A percentile compares a stretch with the other conserved stretches of the same genome.
phyloP scores from a whole-genome alignment of 2,329 filamentous ascomycete genomes.

The Aspergillus neoniger region DNA sequence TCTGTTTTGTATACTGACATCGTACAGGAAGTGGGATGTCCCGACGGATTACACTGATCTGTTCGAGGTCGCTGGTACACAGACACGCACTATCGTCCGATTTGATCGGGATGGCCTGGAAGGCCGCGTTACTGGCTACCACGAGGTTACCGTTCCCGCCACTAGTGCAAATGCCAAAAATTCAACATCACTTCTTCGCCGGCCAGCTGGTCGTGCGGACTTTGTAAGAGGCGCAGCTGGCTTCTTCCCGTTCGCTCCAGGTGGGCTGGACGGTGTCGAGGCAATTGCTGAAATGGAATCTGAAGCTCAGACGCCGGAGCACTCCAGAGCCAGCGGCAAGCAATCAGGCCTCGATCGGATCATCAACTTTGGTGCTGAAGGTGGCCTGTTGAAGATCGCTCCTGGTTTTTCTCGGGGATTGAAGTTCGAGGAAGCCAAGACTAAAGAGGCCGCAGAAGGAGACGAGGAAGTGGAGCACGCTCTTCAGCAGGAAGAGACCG shows the following conservation, averaged over 20 bases:
- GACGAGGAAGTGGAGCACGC: slow-evolving; percentile 70
- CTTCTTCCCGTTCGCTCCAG: slow-evolving; percentile 91
- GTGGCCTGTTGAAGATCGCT: slow-evolving; percentile 75
- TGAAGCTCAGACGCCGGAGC: slow-evolving; percentile 60
- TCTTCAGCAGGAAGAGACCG: slow-evolving; percentile 50
- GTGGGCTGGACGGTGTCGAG: slow-evolving; percentile 83
- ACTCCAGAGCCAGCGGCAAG: slow-evolving; percentile 40
- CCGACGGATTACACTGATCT: slow-evolving; percentile 79
- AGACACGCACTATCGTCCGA: slow-evolving; percentile 90
- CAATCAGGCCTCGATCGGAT: slow-evolving; percentile 71
- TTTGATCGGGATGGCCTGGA: slow-evolving; percentile 91
- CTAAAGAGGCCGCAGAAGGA: slow-evolving; percentile 59
- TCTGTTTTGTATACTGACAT: not conserved
- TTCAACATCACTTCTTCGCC: slow-evolving; percentile 83
- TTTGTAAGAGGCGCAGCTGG: slow-evolving; percentile 91
- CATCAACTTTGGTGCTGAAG: slow-evolving; percentile 77
- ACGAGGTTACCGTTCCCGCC: slow-evolving; percentile 87
- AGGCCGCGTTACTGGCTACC: slow-evolving; percentile 89
- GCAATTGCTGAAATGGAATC: slow-evolving; percentile 82
- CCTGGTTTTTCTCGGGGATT: slow-evolving; percentile 82
- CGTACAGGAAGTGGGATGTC: slow-evolving; percentile 70
- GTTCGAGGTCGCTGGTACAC: slow-evolving; percentile 84
- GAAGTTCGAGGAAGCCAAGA: slow-evolving; percentile 65
- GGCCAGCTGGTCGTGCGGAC: slow-evolving; percentile 81
- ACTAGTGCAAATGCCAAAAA: slow-evolving; percentile 91